phyloP scores from a whole-genome alignment of 768 basidiomycete genomes.

The Lactarius trivialis region DNA sequence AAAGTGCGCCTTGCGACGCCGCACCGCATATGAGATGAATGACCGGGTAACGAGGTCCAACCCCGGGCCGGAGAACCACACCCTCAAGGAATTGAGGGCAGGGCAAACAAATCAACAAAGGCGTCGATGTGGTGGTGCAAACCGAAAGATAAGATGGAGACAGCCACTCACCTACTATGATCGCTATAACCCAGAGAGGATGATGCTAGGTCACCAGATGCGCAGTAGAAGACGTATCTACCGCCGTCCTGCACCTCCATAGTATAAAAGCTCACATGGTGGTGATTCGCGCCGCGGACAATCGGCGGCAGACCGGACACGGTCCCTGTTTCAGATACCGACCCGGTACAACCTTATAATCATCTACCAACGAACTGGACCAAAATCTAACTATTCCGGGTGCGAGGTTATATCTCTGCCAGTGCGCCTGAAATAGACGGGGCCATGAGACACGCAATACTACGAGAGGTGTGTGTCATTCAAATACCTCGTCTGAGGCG shows the following conservation, averaged over 20 bases:
- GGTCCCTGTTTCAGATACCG: neutral
- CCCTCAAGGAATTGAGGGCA: too few species aligned
- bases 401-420: neutral
- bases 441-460: neutral
- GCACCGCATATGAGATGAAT: neutral
- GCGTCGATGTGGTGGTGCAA: neutral
- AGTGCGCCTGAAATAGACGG: neutral
- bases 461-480: neutral
- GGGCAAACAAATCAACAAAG: too few species aligned
- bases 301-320: neutral
- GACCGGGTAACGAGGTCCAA: too few species aligned
- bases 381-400: neutral
- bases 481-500: neutral
- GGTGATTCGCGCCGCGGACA: slow-evolving; percentile 9
- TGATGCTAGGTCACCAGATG: neutral
- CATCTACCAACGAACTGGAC: neutral
- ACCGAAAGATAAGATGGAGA: neutral
- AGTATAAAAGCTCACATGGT: neutral
- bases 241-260: neutral
- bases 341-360: neutral
- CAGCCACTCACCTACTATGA: neutral
- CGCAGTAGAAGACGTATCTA: neutral
- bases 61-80: too few species aligned
- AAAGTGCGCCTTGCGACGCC: neutral
- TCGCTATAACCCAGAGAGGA: neutral